These are phyloP conservation scores for Elongisporangium undulatum DNA, from an alignment of 352 stramenopile species.

Conservation along the genomic window DNA sequence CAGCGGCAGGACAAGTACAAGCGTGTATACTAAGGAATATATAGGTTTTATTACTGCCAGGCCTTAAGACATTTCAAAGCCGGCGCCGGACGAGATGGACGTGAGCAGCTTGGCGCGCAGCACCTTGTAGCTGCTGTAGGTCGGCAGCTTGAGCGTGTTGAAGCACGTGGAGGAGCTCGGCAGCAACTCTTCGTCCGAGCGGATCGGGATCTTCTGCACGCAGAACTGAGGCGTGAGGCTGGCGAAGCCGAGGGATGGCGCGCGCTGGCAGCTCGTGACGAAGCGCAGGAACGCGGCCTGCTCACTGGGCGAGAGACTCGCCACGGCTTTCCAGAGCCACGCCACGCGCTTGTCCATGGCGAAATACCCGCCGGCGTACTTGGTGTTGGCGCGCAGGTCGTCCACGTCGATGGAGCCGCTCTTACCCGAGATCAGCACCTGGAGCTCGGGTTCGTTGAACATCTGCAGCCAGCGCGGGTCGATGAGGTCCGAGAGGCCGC, in stretches of 20 bases:
- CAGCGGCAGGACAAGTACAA: slow-evolving; percentile 65
- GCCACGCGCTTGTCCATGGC: slow-evolving; percentile 64
- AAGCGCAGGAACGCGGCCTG: slow-evolving; percentile 92
- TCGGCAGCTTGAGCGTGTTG: slow-evolving; percentile 97
- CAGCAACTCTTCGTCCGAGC: slow-evolving; percentile 80
- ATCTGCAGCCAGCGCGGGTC: slow-evolving; percentile 89
- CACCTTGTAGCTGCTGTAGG: slow-evolving; percentile 93
- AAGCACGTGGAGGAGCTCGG: slow-evolving; percentile 96
- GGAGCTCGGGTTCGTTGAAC: slow-evolving; percentile 96
- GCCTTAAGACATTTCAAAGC: slow-evolving; percentile 95
- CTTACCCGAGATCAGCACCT: slow-evolving; percentile 91
- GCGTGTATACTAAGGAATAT: slow-evolving; percentile 41
- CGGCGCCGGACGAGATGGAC: slow-evolving; percentile 91
- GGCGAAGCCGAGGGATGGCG: slow-evolving; percentile 93
- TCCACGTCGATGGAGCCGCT: slow-evolving; percentile 48
- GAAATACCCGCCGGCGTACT: slow-evolving; percentile 94
- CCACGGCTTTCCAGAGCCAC: slow-evolving; percentile 70
- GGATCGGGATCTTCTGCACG: slow-evolving; percentile 74
- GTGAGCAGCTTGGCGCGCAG: slow-evolving; percentile 92
- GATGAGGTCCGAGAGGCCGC: slow-evolving; percentile 92
- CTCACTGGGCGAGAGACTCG: slow-evolving; percentile 78
- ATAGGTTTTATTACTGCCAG: neutral
- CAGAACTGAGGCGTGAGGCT: slow-evolving; percentile 94
- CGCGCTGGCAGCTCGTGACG: slow-evolving; percentile 93
- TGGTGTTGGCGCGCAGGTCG: slow-evolving; percentile 88